phyloP scores from a whole-genome alignment of 2,329 filamentous ascomycete genomes.

The Mycocentrospora acerina region DNA sequence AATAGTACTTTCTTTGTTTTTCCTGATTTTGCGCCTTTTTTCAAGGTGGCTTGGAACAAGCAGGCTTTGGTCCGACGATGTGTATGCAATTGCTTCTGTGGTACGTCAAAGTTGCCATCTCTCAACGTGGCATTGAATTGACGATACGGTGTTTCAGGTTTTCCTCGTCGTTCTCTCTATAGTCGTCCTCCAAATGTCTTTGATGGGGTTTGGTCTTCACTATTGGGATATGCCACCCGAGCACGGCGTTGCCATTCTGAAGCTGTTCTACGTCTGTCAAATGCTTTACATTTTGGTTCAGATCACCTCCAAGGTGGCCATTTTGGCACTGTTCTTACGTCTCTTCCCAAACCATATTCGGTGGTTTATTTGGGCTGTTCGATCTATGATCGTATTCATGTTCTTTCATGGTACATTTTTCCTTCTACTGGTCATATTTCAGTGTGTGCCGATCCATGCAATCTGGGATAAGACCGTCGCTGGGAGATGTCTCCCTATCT shows the following conservation, averaged over 20 bases:
- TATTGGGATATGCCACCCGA: conserved; percentile 12
- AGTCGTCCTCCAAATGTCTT: conserved; percentile 17
- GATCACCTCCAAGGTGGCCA: conserved; percentile 15
- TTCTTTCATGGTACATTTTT: conserved; percentile 13
- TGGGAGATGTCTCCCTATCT: conserved; percentile 14
- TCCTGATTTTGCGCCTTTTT: conserved; percentile 14
- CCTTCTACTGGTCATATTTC: conserved; percentile 15
- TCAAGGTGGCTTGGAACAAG: conserved; percentile 15
- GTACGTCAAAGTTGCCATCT: conserved; percentile 1
- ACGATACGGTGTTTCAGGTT: conserved; percentile 1
- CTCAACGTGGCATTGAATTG: neutral
- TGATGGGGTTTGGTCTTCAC: conserved; percentile 16
- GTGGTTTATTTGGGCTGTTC: conserved; percentile 15
- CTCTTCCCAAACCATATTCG: conserved; percentile 10
- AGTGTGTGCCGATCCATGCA: conserved; percentile 13
- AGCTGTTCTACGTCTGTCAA: conserved; percentile 17
- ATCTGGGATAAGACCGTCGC: conserved; percentile 17
- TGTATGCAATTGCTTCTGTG: conserved; percentile 14
- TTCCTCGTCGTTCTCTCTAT: conserved; percentile 11
- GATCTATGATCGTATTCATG: conserved; percentile 16
- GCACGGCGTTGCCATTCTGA: conserved; percentile 11
- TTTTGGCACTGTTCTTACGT: conserved; percentile 12
- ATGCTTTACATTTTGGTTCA: conserved; percentile 17
- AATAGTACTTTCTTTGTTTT: conserved; percentile 5
- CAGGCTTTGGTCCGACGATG: conserved; percentile 12